phyloP scores from a whole-genome alignment of 2,329 filamentous ascomycete genomes.

The Aspergillus ruber region DNA sequence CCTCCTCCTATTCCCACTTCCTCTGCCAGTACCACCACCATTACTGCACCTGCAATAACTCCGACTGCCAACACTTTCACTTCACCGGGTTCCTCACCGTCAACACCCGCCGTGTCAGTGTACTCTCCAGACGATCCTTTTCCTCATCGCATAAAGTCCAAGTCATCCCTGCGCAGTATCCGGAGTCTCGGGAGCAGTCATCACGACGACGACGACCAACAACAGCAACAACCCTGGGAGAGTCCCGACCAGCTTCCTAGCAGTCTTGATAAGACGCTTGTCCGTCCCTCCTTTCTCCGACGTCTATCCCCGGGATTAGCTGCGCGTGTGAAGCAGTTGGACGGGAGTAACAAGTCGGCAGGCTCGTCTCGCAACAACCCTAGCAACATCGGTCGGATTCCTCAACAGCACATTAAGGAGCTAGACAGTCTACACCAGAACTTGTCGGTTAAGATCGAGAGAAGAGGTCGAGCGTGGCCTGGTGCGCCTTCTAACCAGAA shows the following conservation, averaged over 20 bases:
- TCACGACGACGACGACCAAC: constrained; percentile 21
- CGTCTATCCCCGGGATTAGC: constrained; percentile 38
- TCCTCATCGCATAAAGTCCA: constrained; percentile 29
- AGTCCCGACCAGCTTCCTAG: constrained; percentile 12
- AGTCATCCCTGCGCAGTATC: constrained; percentile 30
- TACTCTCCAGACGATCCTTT: constrained; percentile 22
- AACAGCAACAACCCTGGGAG: constrained; percentile 2
- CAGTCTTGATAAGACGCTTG: constrained; percentile 20
- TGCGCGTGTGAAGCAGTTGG: constrained; percentile 37
- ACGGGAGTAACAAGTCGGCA: constrained; percentile 26
- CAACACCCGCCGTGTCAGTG: constrained; percentile 22
- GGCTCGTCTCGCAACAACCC: constrained; percentile 15
- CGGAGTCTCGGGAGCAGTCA: constrained; percentile 29
- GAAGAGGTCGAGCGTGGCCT: constrained; percentile 31
- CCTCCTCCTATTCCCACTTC: constrained; percentile 19
- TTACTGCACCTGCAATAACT: neutral
- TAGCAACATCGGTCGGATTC: constrained; percentile 33
- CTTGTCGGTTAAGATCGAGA: constrained; percentile 33
- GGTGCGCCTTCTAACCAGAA: constrained; percentile 3
- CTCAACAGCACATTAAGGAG: constrained; percentile 35
- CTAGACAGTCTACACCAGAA: constrained; percentile 34
- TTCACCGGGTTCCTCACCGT: constrained; percentile 21
- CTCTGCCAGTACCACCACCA: constrained; percentile 18
- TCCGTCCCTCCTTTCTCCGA: constrained; percentile 33
- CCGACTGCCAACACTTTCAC: constrained; percentile 12